Conservation (phyloP, 2,329 filamentous ascomycete genomes). For the Penicillium sp. region DNA sequence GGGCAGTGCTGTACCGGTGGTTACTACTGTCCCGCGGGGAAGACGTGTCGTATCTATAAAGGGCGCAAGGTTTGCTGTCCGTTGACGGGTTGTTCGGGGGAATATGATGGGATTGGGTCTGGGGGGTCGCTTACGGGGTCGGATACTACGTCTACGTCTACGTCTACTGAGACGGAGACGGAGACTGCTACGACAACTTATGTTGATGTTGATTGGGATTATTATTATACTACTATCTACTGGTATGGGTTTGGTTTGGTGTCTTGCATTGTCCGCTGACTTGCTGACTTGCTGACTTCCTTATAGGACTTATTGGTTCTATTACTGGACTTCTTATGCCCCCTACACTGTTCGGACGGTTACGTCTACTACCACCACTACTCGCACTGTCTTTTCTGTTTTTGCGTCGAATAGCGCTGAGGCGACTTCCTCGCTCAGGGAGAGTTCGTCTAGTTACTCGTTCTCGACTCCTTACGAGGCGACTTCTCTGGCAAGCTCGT, state of each 20-base stretch:
- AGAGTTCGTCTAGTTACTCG: conserved; percentile 1
- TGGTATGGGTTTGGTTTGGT: conserved; percentile 6
- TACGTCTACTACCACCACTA: conserved; percentile 16
- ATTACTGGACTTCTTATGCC: conserved; percentile 18
- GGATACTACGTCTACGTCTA: neutral
- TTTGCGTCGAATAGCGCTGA: conserved; percentile 10
- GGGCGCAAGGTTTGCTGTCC: conserved; percentile 15
- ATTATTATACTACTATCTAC: conserved; percentile 19
- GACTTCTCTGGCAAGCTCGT: conserved; percentile 14
- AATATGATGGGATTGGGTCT: conserved; percentile 7
- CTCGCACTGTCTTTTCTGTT: conserved; percentile 12
- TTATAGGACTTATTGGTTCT: conserved; percentile 18
- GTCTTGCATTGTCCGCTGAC: neutral
- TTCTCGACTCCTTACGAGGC: conserved; percentile 12
- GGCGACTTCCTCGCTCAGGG: conserved; percentile 6
- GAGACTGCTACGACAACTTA: conserved; percentile 2
- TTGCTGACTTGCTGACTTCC: neutral
- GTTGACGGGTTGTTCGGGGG: conserved; percentile 9
- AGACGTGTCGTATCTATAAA: conserved; percentile 9
- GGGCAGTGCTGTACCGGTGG: conserved; percentile 17
- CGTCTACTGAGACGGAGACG: conserved; percentile 2
- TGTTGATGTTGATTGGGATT: conserved; percentile 4
- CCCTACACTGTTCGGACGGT: conserved; percentile 17
- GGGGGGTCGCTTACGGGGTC: neutral
- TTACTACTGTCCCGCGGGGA: conserved; percentile 15